Percentiles rank a stretch among this genome's conserved stretches.
These are phyloP conservation scores for Syzygium aromaticum DNA, from an alignment of 345 rosid genomes.

Conservation along the genomic window DNA sequence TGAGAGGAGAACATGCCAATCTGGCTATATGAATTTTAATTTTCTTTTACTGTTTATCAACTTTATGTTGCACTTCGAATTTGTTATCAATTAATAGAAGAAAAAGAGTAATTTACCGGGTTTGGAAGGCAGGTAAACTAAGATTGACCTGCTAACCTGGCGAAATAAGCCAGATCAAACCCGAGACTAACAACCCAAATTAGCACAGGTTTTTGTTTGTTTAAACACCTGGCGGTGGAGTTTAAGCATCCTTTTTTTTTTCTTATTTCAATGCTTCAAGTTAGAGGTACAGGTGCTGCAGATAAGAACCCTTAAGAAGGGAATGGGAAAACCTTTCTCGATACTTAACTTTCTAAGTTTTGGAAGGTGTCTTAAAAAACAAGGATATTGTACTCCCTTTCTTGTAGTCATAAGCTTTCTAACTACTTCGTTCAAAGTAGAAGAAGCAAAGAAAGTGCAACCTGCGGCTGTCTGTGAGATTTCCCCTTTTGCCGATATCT, in stretches of 20 bases:
- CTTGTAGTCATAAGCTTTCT: too few species aligned
- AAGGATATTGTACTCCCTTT: too few species aligned
- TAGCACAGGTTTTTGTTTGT: not conserved
- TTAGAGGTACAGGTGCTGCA: not conserved
- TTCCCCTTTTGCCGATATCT: too few species aligned
- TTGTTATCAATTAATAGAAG: not conserved
- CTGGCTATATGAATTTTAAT: not conserved
- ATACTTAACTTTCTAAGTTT: not conserved
- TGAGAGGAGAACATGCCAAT: not conserved
- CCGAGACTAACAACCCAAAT: not conserved
- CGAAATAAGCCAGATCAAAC: not conserved
- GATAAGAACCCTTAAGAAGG: not conserved
- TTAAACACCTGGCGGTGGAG: not conserved
- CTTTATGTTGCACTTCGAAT: not conserved
- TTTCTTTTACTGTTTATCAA: not conserved
- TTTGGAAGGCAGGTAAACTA: not conserved
- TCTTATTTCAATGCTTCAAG: not conserved
- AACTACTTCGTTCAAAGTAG: too few species aligned
- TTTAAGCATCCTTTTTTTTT: not conserved
- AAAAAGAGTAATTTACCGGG: not conserved
- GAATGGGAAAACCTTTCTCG: not conserved
- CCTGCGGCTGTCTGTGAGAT: too few species aligned
- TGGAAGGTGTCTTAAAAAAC: not conserved
- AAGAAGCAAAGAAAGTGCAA: too few species aligned
- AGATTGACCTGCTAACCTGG: not conserved